Evolutionary conservation across 2,329 filamentous ascomycete species (phyloP), one percentile per base, ranked within the genome.

Genomic region (Bipolaris cookei): DNA sequence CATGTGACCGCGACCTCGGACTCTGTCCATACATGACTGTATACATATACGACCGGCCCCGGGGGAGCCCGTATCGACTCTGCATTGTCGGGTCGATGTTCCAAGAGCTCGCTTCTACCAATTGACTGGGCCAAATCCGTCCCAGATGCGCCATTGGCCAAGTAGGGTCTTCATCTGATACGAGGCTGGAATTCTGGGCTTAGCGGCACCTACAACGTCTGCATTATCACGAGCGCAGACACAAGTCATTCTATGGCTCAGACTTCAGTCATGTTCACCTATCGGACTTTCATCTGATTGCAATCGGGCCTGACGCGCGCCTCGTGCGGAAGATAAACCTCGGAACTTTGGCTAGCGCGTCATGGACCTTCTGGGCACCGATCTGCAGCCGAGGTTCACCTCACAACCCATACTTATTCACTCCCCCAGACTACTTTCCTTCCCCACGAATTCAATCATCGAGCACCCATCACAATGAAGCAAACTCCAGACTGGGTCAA

Each of bases 401-500:
- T 62, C 54, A 45, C 43, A 45, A 48, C 56, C 44, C 41, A 56
- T 63, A 56, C 52, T 58, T 58, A 42, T 56, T 51, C 50, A 45
- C 16, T 52, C 51, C 35, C 53, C 56, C 50, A 52, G 32, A 50
- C 30, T 13, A 35, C 49, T 56, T 53, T 56, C 55, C 50, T 28
- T 53, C 39, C 21, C 51, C 51, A 58, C 60, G 56, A 57, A 42
- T 25, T 42, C 42, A 28, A 38, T 52, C 39, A 41, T 56, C 52
- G 51, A 32, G 11, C 18, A 20, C 41, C 42, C 42, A 13, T 37
- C 46, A 59, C 43, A 64, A 79, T 78, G 76, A 67, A 71, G 42
- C 74, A 72, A 51, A 76, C 81, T 64, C 85, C 85, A 58, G 79
- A 83, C 75, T 90, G 88, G 88, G 88, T 90, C 66, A 86, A 87